Conservation (phyloP, 2,329 filamentous ascomycete genomes). For the Ascochyta clinopodiicola region DNA sequence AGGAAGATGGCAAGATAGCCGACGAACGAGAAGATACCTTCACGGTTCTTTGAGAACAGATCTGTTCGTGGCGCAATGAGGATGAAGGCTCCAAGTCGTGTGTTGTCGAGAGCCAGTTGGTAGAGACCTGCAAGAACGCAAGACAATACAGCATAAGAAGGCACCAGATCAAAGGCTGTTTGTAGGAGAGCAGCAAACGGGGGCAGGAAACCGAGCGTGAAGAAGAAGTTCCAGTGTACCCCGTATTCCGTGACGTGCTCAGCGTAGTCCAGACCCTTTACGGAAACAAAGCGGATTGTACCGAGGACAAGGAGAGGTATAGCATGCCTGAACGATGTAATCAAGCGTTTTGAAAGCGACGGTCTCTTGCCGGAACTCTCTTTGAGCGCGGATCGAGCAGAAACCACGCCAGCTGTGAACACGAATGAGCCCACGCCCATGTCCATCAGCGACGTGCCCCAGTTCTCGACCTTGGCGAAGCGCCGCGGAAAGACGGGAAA, state of each 20-base stretch:
- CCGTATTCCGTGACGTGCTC: conserved; percentile 98
- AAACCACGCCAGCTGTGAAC: conserved; percentile 91
- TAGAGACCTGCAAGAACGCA: conserved; percentile 73
- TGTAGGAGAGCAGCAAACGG: conserved; percentile 88
- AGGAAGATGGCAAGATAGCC: conserved; percentile 97
- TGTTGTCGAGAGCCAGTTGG: conserved; percentile 74
- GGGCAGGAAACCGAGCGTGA: conserved; percentile 86
- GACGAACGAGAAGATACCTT: conserved; percentile 92
- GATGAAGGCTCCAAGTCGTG: conserved; percentile 80
- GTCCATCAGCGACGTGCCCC: conserved; percentile 99
- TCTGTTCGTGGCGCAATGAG: conserved; percentile 80
- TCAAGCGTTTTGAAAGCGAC: conserved; percentile 64
- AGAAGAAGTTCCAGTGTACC: conserved; percentile 99
- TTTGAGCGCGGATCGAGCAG: conserved; percentile 79
- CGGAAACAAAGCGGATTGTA: conserved; percentile 79
- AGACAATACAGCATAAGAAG: conserved; percentile 78
- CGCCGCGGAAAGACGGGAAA: conserved; percentile 91
- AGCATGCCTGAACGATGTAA: conserved; percentile 76
- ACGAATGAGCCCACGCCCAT: conserved; percentile 97
- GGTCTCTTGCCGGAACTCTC: conserved; percentile 61
- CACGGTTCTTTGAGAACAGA: conserved; percentile 86
- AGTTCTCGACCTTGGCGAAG: conserved; percentile 98
- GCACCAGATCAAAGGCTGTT: conserved; percentile 70
- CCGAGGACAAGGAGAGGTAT: conserved; percentile 83
- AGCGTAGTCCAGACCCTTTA: conserved; percentile 94